These are phyloP conservation scores for Triticum timopheevii DNA, from an alignment of 176 grass and related monocot species.

Conservation along the genomic window DNA sequence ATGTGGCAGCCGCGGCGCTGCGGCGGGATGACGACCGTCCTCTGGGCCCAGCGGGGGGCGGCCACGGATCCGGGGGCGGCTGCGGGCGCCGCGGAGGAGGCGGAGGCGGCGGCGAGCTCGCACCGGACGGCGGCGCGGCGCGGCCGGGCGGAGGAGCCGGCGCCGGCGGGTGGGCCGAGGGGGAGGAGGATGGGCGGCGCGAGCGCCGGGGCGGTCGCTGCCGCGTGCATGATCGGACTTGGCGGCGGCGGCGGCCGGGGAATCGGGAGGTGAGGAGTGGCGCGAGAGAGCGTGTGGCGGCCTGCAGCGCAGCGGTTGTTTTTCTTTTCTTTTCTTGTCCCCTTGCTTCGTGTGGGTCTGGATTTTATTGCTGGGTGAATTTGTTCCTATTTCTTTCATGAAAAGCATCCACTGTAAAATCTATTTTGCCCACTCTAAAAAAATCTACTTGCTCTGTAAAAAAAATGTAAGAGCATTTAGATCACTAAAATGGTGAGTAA, in stretches of 20 bases:
- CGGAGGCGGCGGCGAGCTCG: slow-evolving; percentile 28
- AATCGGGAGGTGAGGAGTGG: neutral
- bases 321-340: neutral
- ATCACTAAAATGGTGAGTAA: no score
- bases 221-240: slow-evolving; percentile 13
- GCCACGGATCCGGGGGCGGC: slow-evolving; percentile 43
- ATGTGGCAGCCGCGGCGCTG: slow-evolving; percentile 92
- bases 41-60: slow-evolving; percentile 82
- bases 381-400: neutral
- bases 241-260: neutral
- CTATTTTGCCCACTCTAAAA: no score
- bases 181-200: neutral
- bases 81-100: slow-evolving; percentile 16
- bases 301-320: neutral
- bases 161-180: neutral
- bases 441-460: no score
- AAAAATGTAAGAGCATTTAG: no score
- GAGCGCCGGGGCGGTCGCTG: neutral
- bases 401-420: no score
- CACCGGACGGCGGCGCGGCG: slow-evolving; percentile 39
- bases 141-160: neutral
- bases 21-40: slow-evolving; percentile 75
- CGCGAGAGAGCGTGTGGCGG: slow-evolving; percentile 10
- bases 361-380: neutral
- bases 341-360: neutral